Evolutionary conservation across 805 yeast genomes (phyloP), one percentile per base, ranked within the genome.

Genomic region (Yarrowia sp.): DNA sequence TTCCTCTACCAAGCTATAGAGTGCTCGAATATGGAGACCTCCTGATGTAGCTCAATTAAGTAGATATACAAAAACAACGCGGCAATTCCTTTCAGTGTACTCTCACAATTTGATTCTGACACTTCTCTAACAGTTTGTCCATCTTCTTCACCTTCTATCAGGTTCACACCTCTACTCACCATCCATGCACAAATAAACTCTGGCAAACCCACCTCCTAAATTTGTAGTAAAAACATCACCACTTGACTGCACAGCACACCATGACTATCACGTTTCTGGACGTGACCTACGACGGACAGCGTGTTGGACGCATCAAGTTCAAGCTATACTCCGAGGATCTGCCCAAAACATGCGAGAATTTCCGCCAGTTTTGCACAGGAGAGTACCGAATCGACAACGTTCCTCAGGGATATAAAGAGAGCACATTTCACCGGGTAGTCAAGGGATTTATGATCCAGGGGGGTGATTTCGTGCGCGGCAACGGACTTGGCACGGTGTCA

Each of bases 291-390:
- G 52, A 68, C 70, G 79, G 76, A 3, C 75, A 76, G 56, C 71
- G 71, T 1, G 67, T 80, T 42, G 86, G 86, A 0, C 72, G 87
- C 40, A 75, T 84, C 69, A 83, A 84, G 72, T 79, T 84, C 52
- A 78, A 80, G 72, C 76, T 84, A 12, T 82, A 75, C 72, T 76
- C 79, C 8, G 79, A 79, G 8, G 73, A 76, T 19, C 73, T 83
- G 12, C 86, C 87, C 0, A 75, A 73, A 52, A 84, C 87, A 0
- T 71, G 80, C 19, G 87, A 84, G 70, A 84, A 84, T 73, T 84
- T 84, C 73, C 76, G 87, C 38, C 86, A 83, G 71, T 80, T 83
- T 69, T 84, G 86, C 73, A 84, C 86, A 0, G 86, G 86, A 8
- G 86, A 84, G 70, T 77, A 78, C 72, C 72, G 77, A 26, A 78